These are phyloP conservation scores for Dothideomycetes sp. DNA, from an alignment of 2,329 filamentous ascomycete genomes.

Conservation along the genomic window DNA sequence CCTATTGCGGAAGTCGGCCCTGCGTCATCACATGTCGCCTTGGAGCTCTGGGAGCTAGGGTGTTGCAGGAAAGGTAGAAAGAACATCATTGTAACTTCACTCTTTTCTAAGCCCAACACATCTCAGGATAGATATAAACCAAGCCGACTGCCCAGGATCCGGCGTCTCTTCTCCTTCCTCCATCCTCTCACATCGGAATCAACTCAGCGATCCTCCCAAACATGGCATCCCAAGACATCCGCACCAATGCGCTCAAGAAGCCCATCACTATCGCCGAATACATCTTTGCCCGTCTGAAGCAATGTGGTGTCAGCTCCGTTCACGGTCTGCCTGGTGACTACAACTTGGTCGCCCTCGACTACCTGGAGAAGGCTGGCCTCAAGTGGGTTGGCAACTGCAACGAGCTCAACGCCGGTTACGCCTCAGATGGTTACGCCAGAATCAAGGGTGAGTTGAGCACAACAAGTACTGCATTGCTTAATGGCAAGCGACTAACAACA, in stretches of 20 bases:
- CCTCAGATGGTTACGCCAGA: slow-evolving; percentile 16
- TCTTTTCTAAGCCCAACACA: neutral
- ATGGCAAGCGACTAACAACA: no score
- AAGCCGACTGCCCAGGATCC: neutral
- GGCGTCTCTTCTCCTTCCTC: neutral
- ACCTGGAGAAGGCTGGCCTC: slow-evolving; percentile 45
- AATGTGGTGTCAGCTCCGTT: slow-evolving; percentile 36
- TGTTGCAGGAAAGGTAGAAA: neutral
- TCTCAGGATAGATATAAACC: slow-evolving; percentile 7
- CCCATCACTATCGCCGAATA: slow-evolving; percentile 21
- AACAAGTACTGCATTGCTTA: no score
- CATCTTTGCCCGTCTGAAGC: slow-evolving; percentile 32
- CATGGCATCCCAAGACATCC: slow-evolving; percentile 13
- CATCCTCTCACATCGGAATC: neutral
- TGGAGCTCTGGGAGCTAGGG: slow-evolving; percentile 4
- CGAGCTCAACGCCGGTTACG: slow-evolving; percentile 47
- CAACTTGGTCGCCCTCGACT: slow-evolving; percentile 39
- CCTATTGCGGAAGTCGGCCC: slow-evolving; percentile 1
- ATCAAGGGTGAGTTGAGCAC: slow-evolving; percentile 5
- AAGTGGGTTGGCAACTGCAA: slow-evolving; percentile 54
- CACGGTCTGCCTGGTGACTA: slow-evolving; percentile 40
- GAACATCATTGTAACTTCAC: neutral
- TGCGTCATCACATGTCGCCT: slow-evolving; percentile 3
- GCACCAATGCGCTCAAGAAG: slow-evolving; percentile 11
- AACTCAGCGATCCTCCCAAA: neutral